Conservation (phyloP, 805 yeast genomes). For the Candida michaelii region DNA sequence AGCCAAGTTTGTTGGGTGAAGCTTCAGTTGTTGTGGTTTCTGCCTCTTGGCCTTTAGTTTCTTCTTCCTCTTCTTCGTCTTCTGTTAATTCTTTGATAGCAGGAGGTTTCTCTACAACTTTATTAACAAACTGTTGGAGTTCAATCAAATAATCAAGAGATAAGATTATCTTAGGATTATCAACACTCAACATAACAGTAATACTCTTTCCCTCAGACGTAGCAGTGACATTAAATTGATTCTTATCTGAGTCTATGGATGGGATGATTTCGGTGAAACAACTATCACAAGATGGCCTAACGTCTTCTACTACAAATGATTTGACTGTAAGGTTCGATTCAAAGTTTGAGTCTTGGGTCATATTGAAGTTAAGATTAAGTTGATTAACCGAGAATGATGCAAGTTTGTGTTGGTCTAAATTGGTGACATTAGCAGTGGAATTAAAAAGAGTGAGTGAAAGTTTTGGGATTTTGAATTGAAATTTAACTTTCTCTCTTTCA, state of each 20-base stretch:
- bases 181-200: constrained; percentile 60
- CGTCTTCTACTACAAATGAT: constrained; percentile 78
- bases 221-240: constrained; percentile 68
- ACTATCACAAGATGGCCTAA: constrained; percentile 59
- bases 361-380: constrained; percentile 48
- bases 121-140: constrained; percentile 60
- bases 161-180: constrained; percentile 75
- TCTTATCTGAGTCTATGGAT: constrained; percentile 53
- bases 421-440: constrained; percentile 38
- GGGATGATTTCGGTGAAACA: constrained; percentile 83
- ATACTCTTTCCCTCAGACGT: constrained; percentile 44
- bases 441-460: constrained; percentile 63
- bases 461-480: constrained; percentile 60
- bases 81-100: constrained; percentile 19
- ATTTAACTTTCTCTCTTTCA: constrained; percentile 40
- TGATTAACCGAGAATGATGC: constrained; percentile 53
- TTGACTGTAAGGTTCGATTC: constrained; percentile 62
- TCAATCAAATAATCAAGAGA: constrained; percentile 87
- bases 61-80: constrained; percentile 15
- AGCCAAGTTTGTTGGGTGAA: constrained; percentile 33
- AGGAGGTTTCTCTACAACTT: constrained; percentile 37
- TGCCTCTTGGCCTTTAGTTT: background rate
- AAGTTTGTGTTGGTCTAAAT: constrained; percentile 35
- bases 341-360: constrained; percentile 55
- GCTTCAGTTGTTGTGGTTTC: constrained; percentile 9